Evolutionary conservation across 148 eudicot species (phyloP).

Genomic region (Nepenthes mirabilis): DNA sequence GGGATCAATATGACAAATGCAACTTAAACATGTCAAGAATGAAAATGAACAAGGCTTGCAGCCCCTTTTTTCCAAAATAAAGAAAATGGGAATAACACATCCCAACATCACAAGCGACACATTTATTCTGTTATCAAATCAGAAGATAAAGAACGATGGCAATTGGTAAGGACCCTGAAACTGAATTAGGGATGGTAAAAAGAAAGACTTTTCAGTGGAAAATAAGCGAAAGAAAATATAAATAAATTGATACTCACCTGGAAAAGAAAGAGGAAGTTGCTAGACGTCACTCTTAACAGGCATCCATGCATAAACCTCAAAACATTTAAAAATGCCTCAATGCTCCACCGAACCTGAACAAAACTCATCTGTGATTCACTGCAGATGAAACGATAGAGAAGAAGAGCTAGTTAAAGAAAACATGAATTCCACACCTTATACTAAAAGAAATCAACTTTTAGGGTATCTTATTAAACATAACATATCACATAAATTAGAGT

Average conservation of each 20-base stretch:
- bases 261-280: conserved; percentile 36
- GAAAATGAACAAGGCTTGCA: too few relatives aligned
- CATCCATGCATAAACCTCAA: conserved; percentile 48
- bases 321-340: conserved; percentile 35
- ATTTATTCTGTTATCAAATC: too few relatives aligned
- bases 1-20: neutral
- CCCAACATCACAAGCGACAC: too few relatives aligned
- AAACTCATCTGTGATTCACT: conserved; percentile 48
- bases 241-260: conserved; percentile 33
- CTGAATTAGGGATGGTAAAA: too few relatives aligned
- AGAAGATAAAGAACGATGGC: too few relatives aligned
- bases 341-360: conserved; percentile 47
- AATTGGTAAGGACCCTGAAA: too few relatives aligned
- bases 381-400: conserved; percentile 1
- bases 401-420: neutral
- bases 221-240: neutral
- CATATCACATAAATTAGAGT: too few relatives aligned
- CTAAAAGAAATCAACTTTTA: neutral
- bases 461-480: too few relatives aligned
- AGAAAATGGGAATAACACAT: too few relatives aligned
- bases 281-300: conserved; percentile 30
- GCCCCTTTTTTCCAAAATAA: too few relatives aligned
- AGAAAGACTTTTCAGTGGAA: too few relatives aligned
- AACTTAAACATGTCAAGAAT: too few relatives aligned
- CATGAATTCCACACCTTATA: neutral